Evolutionary conservation across 75 land plant genomes (phyloP).

Genomic region (Cupressus sempervirens): DNA sequence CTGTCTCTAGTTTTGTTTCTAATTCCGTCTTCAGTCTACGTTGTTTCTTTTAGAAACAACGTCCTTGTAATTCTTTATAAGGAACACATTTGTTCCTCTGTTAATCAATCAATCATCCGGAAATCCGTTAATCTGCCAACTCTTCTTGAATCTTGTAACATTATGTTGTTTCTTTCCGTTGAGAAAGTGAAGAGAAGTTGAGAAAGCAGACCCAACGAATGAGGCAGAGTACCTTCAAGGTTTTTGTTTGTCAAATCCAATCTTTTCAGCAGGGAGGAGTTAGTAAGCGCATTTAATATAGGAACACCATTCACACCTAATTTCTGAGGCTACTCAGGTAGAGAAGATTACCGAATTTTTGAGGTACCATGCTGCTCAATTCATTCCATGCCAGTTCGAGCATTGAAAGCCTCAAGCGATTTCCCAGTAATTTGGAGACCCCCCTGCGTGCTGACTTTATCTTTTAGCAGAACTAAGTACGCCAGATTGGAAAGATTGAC

Average conservation of each 20-base stretch:
- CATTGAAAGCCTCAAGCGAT: slow-evolving; percentile 2
- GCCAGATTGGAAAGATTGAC: background rate
- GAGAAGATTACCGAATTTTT: slow-evolving; percentile 14
- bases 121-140: too few relatives aligned
- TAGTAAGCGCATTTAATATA: too few relatives aligned
- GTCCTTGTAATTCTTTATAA: too few relatives aligned
- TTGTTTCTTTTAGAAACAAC: too few relatives aligned
- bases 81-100: too few relatives aligned
- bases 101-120: too few relatives aligned
- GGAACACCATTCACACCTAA: too few relatives aligned
- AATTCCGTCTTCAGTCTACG: too few relatives aligned
- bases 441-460: background rate
- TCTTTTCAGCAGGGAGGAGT: background rate
- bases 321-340: background rate
- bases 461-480: background rate
- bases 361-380: slow-evolving; percentile 23
- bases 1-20: too few relatives aligned
- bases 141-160: too few relatives aligned
- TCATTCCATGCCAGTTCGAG: slow-evolving; percentile 14
- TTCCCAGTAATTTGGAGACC: slow-evolving; percentile 11
- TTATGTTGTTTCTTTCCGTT: background rate
- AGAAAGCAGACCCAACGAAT: background rate
- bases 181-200: background rate
- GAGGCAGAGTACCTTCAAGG: slow-evolving; percentile 13
- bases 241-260: slow-evolving; percentile 9